These are phyloP conservation scores for Chenopodium suecicum DNA, from an alignment of 148 eudicot genomes.

Conservation along the genomic window DNA sequence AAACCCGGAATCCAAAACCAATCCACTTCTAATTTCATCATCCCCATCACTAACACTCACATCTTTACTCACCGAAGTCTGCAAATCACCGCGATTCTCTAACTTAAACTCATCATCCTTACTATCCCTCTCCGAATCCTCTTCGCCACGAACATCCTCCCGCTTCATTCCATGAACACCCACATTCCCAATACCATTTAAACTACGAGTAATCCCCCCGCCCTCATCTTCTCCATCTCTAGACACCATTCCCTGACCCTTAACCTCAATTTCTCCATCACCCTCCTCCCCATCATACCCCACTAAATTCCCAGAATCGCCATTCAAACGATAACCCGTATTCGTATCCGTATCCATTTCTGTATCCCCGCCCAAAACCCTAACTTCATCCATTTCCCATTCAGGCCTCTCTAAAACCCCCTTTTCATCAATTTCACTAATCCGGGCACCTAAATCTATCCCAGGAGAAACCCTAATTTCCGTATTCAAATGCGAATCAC, in stretches of 20 bases:
- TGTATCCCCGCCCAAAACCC: slow-evolving; percentile 18
- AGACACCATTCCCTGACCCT: slow-evolving; percentile 20
- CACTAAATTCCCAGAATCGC: slow-evolving; percentile 6
- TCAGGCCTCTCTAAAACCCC: slow-evolving; percentile 27
- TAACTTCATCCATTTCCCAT: slow-evolving; percentile 21
- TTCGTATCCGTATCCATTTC: not conserved
- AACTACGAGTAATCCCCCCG: not conserved
- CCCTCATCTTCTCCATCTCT: slow-evolving; percentile 5
- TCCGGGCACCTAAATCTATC: slow-evolving; percentile 2
- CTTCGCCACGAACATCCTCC: slow-evolving; percentile 9
- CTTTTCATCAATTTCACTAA: slow-evolving; percentile 12
- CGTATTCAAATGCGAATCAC: slow-evolving; percentile 17
- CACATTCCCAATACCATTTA: not conserved
- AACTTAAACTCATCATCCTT: slow-evolving; percentile 16
- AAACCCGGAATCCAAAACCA: slow-evolving; percentile 40
- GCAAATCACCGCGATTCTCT: slow-evolving; percentile 11
- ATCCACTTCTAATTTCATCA: slow-evolving; percentile 19
- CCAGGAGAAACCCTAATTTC: slow-evolving; percentile 30
- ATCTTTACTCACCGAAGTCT: slow-evolving; percentile 27
- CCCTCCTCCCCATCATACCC: slow-evolving; percentile 14
- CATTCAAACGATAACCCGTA: slow-evolving; percentile 5
- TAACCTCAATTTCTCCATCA: slow-evolving; percentile 11
- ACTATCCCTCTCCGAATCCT: slow-evolving; percentile 2
- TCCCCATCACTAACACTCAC: slow-evolving; percentile 27
- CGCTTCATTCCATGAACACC: not conserved